Evolutionary conservation across 2,329 filamentous ascomycete species (phyloP).

Genomic region (Fusarium tuaranense): DNA sequence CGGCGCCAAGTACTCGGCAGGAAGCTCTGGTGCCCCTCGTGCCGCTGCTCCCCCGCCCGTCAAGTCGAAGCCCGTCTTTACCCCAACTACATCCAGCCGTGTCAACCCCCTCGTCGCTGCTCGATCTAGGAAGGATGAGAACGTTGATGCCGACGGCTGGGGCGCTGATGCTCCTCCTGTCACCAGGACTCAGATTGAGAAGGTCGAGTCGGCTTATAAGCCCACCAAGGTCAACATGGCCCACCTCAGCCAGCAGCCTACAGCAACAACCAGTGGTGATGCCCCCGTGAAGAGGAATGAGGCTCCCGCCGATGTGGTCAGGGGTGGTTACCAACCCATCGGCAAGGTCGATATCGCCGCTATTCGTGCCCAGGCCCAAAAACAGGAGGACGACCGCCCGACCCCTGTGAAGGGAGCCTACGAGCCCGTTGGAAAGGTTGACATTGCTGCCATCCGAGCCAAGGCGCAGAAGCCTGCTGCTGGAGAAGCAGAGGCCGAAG

Average conservation of each 20-base stretch:
- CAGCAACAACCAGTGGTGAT: conserved; percentile 72
- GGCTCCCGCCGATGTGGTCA: conserved; percentile 73
- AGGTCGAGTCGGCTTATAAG: conserved; percentile 91
- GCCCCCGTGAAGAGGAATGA: conserved; percentile 59
- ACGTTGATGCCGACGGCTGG: conserved; percentile 90
- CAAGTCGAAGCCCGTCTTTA: conserved; percentile 92
- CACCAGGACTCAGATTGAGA: conserved; percentile 87
- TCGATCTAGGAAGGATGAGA: conserved; percentile 69
- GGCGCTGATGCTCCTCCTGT: conserved; percentile 93
- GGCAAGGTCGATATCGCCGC: conserved; percentile 98
- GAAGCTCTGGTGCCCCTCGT: conserved; percentile 66
- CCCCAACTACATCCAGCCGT: conserved; percentile 72
- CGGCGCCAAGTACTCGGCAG: conserved; percentile 90
- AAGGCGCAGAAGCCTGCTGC: conserved; percentile 75
- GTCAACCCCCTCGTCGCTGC: conserved; percentile 75
- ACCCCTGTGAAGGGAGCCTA: conserved; percentile 91
- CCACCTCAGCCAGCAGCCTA: conserved; percentile 80
- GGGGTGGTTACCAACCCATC: conserved; percentile 89
- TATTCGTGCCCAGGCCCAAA: conserved; percentile 80
- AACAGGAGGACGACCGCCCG: conserved; percentile 80
- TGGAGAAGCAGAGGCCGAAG: conserved; percentile 54
- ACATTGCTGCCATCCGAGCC: conserved; percentile 93
- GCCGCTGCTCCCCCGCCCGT: conserved; percentile 73
- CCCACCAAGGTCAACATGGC: conserved; percentile 96
- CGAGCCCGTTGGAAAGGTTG: conserved; percentile 94